Evolutionary conservation across 257 asterid species (phyloP), one percentile per base, ranked within the genome.

Genomic region (Apocynum venetum): DNA sequence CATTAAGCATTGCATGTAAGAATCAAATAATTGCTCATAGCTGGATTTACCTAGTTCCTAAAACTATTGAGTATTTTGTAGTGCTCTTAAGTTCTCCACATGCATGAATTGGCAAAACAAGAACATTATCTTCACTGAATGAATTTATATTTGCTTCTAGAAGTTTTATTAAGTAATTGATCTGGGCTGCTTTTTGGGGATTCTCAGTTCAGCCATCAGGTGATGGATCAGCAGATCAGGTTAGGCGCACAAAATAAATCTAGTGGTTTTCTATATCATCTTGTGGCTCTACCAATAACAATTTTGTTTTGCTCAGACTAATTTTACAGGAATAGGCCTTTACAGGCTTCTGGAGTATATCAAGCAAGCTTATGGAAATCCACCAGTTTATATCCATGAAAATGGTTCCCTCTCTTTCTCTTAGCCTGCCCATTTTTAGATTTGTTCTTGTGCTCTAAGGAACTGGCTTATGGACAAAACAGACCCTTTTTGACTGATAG

Each of bases 291-390:
- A n/a, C 65, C 71, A 20, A 55, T 6, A 43, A 6, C 40, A 17
- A 40, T 60, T 41, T 56, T 69, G 20, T 67, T 74, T 36, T 20
- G 49, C 6, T 14, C 83, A 80, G 83, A 5, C 73, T 80, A 77
- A 80, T 36, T 49, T 83, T 64, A 48, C 49, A 79, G 84, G 89
- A 46, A 76, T 72, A 73, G 88, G 86, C 51, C 89, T 89, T 51
- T 60, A 44, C 41, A 80, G 13, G 31, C 55, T 83, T 77, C 89
- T 91, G 61, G 85, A 83, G 74, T 67, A 82, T 78, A 51, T 85
- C 38, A 91, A 89, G 80, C 66, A 86, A 64, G 81, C 60, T 67
- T 89, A 87, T 77, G 90, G 85, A 44, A 87, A 89, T 82, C 90
- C 87, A 15, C 85, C 89, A 10, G 36, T 88, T 70, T 89, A 88